Percentiles rank a stretch among this genome's conserved stretches.
Evolutionary conservation across 768 basidiomycete species (phyloP).

Genomic region (Pleurotus cornucopiae): DNA sequence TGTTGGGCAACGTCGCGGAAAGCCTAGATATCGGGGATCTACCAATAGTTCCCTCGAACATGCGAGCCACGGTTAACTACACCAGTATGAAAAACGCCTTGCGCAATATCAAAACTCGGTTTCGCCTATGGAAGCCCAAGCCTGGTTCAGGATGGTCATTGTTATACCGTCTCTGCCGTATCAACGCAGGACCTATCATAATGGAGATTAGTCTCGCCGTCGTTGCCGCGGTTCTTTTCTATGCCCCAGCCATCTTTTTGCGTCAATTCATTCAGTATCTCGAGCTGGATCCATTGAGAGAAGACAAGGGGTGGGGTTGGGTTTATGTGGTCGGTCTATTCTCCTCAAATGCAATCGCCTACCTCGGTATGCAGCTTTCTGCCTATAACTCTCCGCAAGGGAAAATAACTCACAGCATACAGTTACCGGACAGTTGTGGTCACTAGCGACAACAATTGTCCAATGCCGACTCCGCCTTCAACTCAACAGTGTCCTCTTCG

Average conservation of each 20-base stretch:
- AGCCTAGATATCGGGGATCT: slow-evolving; percentile 85
- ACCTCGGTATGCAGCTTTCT: slow-evolving; percentile 22
- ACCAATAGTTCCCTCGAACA: slow-evolving; percentile 70
- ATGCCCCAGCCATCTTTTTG: slow-evolving; percentile 59
- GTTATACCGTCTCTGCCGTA: slow-evolving; percentile 53
- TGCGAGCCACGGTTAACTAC: slow-evolving; percentile 67
- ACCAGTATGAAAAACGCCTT: slow-evolving; percentile 58
- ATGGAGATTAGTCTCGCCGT: slow-evolving; percentile 48
- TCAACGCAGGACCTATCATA: slow-evolving; percentile 43
- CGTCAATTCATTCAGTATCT: slow-evolving; percentile 58
- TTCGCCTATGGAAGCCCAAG: slow-evolving; percentile 56
- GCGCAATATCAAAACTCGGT: slow-evolving; percentile 34
- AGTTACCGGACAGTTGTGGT: slow-evolving; percentile 73
- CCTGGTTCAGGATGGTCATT: slow-evolving; percentile 65
- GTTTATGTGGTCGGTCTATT: slow-evolving; percentile 43
- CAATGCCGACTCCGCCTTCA: slow-evolving; percentile 72
- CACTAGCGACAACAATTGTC: slow-evolving; percentile 60
- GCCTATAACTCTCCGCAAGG: too few species aligned
- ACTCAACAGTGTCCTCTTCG: slow-evolving; percentile 80
- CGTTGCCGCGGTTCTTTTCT: slow-evolving; percentile 59
- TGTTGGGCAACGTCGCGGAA: slow-evolving; percentile 70
- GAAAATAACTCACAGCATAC: background rate
- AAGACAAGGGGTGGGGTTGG: slow-evolving; percentile 69
- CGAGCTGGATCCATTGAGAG: slow-evolving; percentile 54
- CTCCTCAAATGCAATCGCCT: slow-evolving; percentile 25